A percentile compares a stretch with the other conserved stretches of the same genome.
Evolutionary conservation across 371 early-diverging fungal species (phyloP).

Genomic region (Modicella reniformis): DNA sequence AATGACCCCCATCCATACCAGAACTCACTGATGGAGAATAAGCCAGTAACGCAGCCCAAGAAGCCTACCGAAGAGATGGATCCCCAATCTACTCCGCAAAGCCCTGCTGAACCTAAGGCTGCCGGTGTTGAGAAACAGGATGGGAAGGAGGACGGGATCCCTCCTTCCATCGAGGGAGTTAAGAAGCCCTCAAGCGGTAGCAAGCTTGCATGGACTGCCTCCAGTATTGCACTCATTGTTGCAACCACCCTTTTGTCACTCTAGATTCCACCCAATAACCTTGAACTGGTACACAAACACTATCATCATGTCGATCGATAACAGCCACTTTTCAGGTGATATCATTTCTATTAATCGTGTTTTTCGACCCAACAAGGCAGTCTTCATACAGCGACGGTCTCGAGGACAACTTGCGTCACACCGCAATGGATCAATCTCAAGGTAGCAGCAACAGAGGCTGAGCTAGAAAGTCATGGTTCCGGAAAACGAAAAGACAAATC

Average conservation of each 20-base stretch:
- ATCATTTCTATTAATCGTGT: background rate
- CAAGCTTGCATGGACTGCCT: conserved; percentile 20
- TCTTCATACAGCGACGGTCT: background rate
- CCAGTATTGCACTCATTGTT: conserved; percentile 34
- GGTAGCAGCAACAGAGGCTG: background rate
- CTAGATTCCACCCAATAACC: background rate
- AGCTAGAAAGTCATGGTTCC: background rate
- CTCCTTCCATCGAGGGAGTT: background rate
- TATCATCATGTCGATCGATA: background rate
- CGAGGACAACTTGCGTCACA: background rate
- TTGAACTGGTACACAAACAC: no score
- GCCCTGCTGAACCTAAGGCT: background rate
- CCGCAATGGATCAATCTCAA: background rate
- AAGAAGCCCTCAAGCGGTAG: conserved; percentile 14
- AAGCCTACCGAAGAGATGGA: conserved; percentile 16
- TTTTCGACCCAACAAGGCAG: background rate
- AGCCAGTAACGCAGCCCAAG: conserved; percentile 17
- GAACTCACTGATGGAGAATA: conserved; percentile 33
- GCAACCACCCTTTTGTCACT: conserved; percentile 19
- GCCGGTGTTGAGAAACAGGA: conserved; percentile 2
- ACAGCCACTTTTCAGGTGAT: conserved; percentile 11
- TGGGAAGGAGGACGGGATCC: conserved; percentile 2
- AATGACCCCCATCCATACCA: conserved; percentile 33
- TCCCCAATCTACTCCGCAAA: background rate
- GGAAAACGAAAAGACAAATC: no score